Conservation (phyloP, 371 early-diverging fungal species). For the Cokeromyces recurvatus region DNA sequence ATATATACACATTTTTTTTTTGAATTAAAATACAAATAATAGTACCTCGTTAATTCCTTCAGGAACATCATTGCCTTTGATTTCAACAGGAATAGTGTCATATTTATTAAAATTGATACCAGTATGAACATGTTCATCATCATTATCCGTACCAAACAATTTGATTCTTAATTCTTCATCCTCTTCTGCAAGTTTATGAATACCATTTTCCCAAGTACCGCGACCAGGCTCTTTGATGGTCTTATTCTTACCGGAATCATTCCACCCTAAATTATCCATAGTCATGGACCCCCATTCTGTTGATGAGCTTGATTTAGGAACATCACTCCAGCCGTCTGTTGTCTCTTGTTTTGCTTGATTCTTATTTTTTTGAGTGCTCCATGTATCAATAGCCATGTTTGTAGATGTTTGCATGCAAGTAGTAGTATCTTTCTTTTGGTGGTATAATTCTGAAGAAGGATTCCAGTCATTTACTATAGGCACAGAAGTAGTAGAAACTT, state of each 20-base stretch:
- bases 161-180: conserved; percentile 37
- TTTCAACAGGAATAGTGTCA: conserved; percentile 95
- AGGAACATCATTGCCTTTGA: conserved; percentile 73
- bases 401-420: too few species aligned
- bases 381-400: too few species aligned
- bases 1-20: too few species aligned
- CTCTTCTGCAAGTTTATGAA: conserved; percentile 37
- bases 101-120: conserved; percentile 98
- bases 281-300: conserved; percentile 15
- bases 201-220: conserved; percentile 69
- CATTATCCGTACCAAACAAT: conserved; percentile 71
- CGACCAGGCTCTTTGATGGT: conserved; percentile 37
- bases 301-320: neutral
- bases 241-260: conserved; percentile 3
- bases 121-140: conserved; percentile 64
- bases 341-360: too few species aligned
- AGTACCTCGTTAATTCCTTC: conserved; percentile 10
- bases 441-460: too few species aligned
- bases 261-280: conserved; percentile 16
- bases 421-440: too few species aligned
- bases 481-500: too few species aligned
- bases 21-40: too few species aligned
- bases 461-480: too few species aligned
- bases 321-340: neutral
- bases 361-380: too few species aligned